phyloP scores from a whole-genome alignment of 768 basidiomycete genomes.

The Lactifluus piperatus region DNA sequence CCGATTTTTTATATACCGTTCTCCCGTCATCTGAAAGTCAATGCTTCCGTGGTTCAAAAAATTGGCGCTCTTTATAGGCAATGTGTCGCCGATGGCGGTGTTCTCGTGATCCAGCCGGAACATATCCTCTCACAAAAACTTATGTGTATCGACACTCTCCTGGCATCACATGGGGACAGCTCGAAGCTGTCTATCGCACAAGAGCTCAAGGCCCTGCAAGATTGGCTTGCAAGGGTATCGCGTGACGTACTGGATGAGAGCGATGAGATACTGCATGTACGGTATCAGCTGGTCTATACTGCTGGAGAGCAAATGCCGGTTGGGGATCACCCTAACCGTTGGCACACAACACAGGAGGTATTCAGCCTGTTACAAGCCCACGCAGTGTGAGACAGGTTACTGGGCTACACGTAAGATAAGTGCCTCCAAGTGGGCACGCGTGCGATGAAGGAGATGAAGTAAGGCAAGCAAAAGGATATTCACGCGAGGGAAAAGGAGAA shows the following conservation, averaged over 20 bases:
- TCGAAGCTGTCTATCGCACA: not conserved
- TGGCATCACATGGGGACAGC: not conserved
- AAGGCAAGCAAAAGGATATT: too few relatives aligned
- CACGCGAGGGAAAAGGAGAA: too few relatives aligned
- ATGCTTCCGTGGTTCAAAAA: constrained; percentile 9
- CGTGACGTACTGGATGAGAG: not conserved
- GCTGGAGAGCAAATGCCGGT: constrained; percentile 8
- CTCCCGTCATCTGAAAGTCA: constrained; percentile 30
- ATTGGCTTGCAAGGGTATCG: not conserved
- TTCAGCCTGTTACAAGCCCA: constrained; percentile 18
- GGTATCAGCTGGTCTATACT: not conserved
- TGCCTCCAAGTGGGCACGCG: too few relatives aligned
- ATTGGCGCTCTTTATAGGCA: constrained; percentile 30
- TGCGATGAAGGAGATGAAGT: too few relatives aligned
- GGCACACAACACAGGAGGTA: constrained; percentile 37
- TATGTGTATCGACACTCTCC: constrained; percentile 34
- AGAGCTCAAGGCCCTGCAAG: not conserved
- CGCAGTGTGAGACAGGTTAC: too few relatives aligned
- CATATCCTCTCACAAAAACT: constrained; percentile 27
- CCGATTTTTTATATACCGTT: constrained; percentile 43
- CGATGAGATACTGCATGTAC: not conserved
- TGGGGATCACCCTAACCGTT: constrained; percentile 40
- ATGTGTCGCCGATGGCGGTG: constrained; percentile 33
- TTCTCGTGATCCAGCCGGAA: constrained; percentile 41
- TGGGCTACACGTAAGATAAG: too few relatives aligned